Conservation (phyloP, 75 land plant species). For the Sequoiadendron giganteum region DNA sequence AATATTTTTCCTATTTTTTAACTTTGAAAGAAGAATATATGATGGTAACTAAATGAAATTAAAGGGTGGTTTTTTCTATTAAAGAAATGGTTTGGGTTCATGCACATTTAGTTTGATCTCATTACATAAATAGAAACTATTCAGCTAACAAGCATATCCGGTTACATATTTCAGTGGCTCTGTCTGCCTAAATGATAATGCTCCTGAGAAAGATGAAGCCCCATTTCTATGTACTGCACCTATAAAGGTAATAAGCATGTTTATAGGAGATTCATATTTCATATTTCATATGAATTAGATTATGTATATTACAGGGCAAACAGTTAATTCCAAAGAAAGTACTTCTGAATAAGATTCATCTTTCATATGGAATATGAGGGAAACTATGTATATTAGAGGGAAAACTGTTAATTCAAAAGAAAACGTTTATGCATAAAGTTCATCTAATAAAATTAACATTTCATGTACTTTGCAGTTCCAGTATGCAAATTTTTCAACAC, state of each 20-base stretch:
- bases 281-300: not conserved
- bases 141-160: not conserved
- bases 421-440: not conserved
- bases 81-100: not conserved
- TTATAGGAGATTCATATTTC: not conserved
- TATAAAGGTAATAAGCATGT: conserved; percentile 12
- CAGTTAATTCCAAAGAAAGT: not conserved
- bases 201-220: not conserved
- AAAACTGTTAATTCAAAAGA: not conserved
- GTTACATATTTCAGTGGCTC: conserved; percentile 11
- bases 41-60: not conserved
- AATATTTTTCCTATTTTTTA: not conserved
- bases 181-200: not conserved
- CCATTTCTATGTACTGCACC: conserved; percentile 18
- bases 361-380: not conserved
- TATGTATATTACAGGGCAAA: not conserved
- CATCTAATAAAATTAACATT: not conserved
- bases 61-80: not conserved
- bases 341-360: not conserved
- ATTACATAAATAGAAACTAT: not conserved
- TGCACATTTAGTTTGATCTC: not conserved
- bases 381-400: not conserved
- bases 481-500: conserved; percentile 71
- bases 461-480: conserved; percentile 66
- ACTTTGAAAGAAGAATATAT: not conserved